Conservation (phyloP, 768 basidiomycete genomes). For the Leccinum fibrillosum region DNA sequence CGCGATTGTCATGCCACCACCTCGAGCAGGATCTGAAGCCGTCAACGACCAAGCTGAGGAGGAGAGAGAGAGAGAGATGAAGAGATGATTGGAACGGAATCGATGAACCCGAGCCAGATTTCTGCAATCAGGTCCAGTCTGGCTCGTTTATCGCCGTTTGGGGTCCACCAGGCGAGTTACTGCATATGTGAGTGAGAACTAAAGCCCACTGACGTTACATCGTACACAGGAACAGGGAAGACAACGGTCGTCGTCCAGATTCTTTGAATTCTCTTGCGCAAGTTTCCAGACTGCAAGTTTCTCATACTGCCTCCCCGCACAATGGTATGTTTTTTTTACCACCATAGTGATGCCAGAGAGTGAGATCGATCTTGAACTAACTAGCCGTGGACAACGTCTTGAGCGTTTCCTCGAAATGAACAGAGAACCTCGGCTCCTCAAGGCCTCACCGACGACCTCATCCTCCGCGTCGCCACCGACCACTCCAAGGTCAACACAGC, state of each 20-base stretch:
- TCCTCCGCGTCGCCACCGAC: conserved; percentile 69
- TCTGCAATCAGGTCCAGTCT: conserved; percentile 45
- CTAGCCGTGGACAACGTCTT: conserved; percentile 67
- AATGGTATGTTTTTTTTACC: conserved; percentile 41
- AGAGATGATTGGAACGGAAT: conserved; percentile 11
- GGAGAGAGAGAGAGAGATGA: background rate
- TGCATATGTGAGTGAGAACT: background rate
- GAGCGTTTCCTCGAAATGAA: conserved; percentile 55
- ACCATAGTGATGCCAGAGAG: background rate
- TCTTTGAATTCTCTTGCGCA: conserved; percentile 40
- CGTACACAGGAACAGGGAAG: conserved; percentile 59
- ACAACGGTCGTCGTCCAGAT: conserved; percentile 69
- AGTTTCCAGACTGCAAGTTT: conserved; percentile 40
- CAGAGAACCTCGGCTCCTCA: conserved; percentile 30
- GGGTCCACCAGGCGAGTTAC: conserved; percentile 58
- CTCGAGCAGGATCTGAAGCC: conserved; percentile 18
- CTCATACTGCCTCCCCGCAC: conserved; percentile 71
- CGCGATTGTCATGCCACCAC: conserved; percentile 38
- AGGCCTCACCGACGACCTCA: conserved; percentile 50
- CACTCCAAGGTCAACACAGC: conserved; percentile 56
- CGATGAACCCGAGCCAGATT: conserved; percentile 55
- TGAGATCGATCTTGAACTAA: background rate
- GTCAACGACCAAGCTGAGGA: background rate
- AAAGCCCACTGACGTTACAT: background rate
- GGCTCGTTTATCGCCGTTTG: conserved; percentile 52